Conservation (phyloP, 768 basidiomycete species). For the Trametes maxima region DNA sequence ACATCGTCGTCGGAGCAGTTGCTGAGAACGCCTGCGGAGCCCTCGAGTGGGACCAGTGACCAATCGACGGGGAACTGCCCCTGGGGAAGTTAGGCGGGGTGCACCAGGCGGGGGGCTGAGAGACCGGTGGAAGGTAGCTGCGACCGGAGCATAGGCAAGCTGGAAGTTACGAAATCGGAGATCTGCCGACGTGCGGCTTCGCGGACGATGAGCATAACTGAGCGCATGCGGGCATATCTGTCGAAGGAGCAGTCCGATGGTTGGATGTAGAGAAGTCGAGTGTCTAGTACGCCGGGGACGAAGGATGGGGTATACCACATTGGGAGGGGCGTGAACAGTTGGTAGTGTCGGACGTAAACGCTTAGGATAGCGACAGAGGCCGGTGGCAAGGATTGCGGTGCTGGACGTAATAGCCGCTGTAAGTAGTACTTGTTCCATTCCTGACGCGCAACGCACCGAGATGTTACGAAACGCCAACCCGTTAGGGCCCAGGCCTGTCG, state of each 20-base stretch:
- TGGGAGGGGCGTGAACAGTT: too few relatives aligned
- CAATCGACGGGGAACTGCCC: neutral
- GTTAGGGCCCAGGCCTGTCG: too few relatives aligned
- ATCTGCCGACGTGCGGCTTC: neutral
- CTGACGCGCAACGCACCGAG: neutral
- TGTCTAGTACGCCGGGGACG: too few relatives aligned
- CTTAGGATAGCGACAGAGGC: neutral
- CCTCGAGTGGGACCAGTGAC: neutral
- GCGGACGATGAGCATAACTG: too few relatives aligned
- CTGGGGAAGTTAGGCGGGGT: neutral
- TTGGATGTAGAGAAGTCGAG: too few relatives aligned
- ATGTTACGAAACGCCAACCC: too few relatives aligned
- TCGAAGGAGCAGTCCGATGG: too few relatives aligned
- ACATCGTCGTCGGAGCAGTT: too few relatives aligned
- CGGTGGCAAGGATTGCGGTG: neutral
- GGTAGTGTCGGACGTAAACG: neutral
- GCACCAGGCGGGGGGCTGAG: neutral
- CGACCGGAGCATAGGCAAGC: neutral
- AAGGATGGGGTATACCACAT: too few relatives aligned
- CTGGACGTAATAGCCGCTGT: neutral
- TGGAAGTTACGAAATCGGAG: neutral
- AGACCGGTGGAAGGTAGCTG: neutral
- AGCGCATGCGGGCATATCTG: too few relatives aligned
- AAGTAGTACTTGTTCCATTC: neutral
- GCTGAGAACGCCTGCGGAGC: too few relatives aligned